A percentile compares a stretch with the other conserved stretches of the same genome.
phyloP scores from a whole-genome alignment of 306 rosid species.

The Acacia confusa region DNA sequence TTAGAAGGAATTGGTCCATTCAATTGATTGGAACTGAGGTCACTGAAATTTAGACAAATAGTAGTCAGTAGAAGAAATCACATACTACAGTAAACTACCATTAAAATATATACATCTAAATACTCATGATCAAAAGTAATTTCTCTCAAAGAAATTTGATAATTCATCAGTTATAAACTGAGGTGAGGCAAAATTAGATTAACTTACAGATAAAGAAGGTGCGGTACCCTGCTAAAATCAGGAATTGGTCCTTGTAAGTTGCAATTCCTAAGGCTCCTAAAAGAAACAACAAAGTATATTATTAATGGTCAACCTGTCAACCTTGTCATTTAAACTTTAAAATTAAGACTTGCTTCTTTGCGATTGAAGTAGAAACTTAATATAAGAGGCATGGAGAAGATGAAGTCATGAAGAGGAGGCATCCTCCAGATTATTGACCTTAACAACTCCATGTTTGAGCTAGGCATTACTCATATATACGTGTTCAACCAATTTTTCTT shows the following conservation, averaged over 20 bases:
- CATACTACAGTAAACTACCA: slow-evolving; percentile 9
- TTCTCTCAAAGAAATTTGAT: slow-evolving; percentile 8
- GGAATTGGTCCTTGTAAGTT: slow-evolving; percentile 81
- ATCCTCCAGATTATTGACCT: slow-evolving; percentile 4
- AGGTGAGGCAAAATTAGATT: neutral
- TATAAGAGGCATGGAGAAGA: neutral
- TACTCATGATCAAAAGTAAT: slow-evolving; percentile 12
- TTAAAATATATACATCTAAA: slow-evolving; percentile 10
- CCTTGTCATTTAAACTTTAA: slow-evolving; percentile 8
- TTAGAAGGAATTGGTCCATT: slow-evolving; percentile 65
- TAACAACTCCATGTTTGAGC: neutral
- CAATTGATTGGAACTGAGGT: slow-evolving; percentile 76
- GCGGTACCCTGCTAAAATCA: slow-evolving; percentile 63
- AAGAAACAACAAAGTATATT: slow-evolving; percentile 34
- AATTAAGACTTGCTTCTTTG: neutral
- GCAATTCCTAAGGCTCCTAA: slow-evolving; percentile 93
- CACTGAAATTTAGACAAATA: slow-evolving; percentile 56
- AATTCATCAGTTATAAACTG: neutral
- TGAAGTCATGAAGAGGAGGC: neutral
- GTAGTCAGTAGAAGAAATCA: slow-evolving; percentile 29
- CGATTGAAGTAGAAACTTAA: neutral
- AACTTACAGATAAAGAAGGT: slow-evolving; percentile 71
- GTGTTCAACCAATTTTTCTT: neutral
- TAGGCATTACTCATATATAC: neutral
- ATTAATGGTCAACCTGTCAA: neutral